phyloP scores from a whole-genome alignment of 495 filamentous ascomycete species.

The Acidiella bohemica region DNA sequence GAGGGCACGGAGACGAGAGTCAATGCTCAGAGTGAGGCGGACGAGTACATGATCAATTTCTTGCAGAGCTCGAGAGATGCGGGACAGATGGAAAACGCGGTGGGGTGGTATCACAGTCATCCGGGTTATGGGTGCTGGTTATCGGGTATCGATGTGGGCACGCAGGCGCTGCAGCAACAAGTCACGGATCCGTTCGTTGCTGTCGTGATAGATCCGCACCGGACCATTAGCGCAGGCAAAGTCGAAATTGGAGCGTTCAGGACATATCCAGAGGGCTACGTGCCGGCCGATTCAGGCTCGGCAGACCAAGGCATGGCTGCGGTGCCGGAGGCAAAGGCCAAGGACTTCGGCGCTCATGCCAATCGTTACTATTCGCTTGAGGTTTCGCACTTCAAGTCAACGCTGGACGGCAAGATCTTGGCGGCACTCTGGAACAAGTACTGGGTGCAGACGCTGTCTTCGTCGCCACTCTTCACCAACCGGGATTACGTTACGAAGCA shows the following conservation, averaged over 20 bases:
- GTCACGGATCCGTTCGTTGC: constrained; percentile 85
- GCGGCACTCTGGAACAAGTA: constrained; percentile 98
- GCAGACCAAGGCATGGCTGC: constrained; percentile 47
- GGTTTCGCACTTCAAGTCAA: constrained; percentile 84
- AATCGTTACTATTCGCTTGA: constrained; percentile 82
- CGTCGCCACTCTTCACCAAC: constrained; percentile 82
- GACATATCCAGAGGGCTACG: constrained; percentile 72
- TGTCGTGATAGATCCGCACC: constrained; percentile 93
- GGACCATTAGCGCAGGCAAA: constrained; percentile 85
- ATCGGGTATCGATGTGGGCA: constrained; percentile 85
- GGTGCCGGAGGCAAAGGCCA: constrained; percentile 80
- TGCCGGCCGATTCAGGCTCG: constrained; percentile 28
- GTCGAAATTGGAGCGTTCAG: constrained; percentile 97
- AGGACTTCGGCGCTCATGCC: constrained; percentile 90
- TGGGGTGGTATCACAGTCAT: constrained; percentile 98
- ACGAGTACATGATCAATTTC: constrained; percentile 92
- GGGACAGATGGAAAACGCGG: constrained; percentile 71
- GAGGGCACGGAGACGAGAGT: constrained; percentile 97
- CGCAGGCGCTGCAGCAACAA: constrained; percentile 68
- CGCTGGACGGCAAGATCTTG: constrained; percentile 71
- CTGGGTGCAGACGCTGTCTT: constrained; percentile 97
- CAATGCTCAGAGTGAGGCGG: constrained; percentile 86
- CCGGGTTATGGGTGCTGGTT: constrained; percentile 99
- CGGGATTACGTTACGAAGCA: constrained; percentile 87
- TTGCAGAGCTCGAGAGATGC: constrained; percentile 57